A percentile compares a stretch with the other conserved stretches of the same genome.
Conservation (phyloP, 345 rosid genomes). For the Reutealis trisperma region DNA sequence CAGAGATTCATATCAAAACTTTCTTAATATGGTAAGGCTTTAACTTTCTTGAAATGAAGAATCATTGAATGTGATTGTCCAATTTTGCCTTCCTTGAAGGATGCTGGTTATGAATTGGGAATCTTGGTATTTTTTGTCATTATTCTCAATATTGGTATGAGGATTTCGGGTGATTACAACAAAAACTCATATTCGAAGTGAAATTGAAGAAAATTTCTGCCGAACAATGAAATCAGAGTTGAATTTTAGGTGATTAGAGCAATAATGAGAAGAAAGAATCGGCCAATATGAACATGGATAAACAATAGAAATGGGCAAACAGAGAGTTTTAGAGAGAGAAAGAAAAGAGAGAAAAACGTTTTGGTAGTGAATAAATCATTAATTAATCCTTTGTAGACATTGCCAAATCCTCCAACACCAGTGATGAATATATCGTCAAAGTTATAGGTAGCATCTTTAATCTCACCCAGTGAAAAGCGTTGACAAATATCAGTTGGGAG, state of each 20-base stretch:
- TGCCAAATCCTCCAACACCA: slow-evolving; percentile 39
- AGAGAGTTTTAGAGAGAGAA: not conserved
- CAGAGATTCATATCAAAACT: no score
- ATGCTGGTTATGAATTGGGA: no score
- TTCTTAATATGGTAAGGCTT: no score
- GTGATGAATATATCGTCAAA: slow-evolving; percentile 23
- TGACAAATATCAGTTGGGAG: slow-evolving; percentile 33
- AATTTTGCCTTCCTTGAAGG: no score
- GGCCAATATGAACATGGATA: slow-evolving; percentile 1
- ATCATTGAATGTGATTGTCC: no score
- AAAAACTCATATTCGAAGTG: slow-evolving; percentile 18
- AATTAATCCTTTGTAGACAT: no score
- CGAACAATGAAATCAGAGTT: not conserved
- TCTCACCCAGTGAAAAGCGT: slow-evolving; percentile 32
- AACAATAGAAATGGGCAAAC: not conserved
- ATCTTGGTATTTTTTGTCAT: no score
- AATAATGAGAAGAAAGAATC: slow-evolving; percentile 4
- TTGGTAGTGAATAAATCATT: no score
- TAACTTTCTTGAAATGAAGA: no score
- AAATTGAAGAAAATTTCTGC: slow-evolving; percentile 22
- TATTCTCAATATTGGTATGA: no score
- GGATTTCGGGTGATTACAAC: no score
- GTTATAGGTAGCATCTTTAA: slow-evolving; percentile 29
- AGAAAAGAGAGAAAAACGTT: not conserved
- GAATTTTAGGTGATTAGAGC: not conserved